Conservation (phyloP, 2,329 filamentous ascomycete genomes). For the Cordyceps sp. region DNA sequence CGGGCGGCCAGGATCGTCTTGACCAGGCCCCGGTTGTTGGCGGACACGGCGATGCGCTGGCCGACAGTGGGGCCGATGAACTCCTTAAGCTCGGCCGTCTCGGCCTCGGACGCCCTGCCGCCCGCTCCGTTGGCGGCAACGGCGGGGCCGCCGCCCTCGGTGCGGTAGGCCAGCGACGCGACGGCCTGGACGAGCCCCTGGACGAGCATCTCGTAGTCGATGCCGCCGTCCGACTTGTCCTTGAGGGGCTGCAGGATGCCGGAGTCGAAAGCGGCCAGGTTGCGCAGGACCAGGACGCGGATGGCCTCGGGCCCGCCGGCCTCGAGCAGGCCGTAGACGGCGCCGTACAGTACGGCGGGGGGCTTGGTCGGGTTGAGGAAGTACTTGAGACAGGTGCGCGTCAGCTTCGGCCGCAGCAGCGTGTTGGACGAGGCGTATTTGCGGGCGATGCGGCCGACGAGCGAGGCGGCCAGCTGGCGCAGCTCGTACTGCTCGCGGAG, state of each 20-base stretch:
- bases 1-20: slow-evolving; percentile 37
- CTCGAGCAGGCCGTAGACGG: slow-evolving; percentile 61
- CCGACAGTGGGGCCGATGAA: slow-evolving; percentile 39
- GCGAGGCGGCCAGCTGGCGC: slow-evolving; percentile 66
- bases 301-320: slow-evolving; percentile 53
- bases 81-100: slow-evolving; percentile 29
- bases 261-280: slow-evolving; percentile 35
- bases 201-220: slow-evolving; percentile 39
- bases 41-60: slow-evolving; percentile 26
- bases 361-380: slow-evolving; percentile 79
- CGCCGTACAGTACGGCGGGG: slow-evolving; percentile 74
- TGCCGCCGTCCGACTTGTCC: slow-evolving; percentile 29
- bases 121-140: too few relatives aligned
- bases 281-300: slow-evolving; percentile 37
- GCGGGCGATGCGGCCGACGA: slow-evolving; percentile 62
- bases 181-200: slow-evolving; percentile 39
- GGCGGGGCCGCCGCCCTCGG: slow-evolving; percentile 15
- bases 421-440: slow-evolving; percentile 72
- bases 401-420: slow-evolving; percentile 72
- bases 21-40: slow-evolving; percentile 31
- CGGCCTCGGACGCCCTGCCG: slow-evolving; percentile 17
- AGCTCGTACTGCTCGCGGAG: slow-evolving; percentile 57
- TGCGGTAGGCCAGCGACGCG: slow-evolving; percentile 21
- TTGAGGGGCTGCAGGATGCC: slow-evolving; percentile 35
- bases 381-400: slow-evolving; percentile 81